Conservation (phyloP, 257 asterid genomes). For the Solanum pinnatisectum region DNA sequence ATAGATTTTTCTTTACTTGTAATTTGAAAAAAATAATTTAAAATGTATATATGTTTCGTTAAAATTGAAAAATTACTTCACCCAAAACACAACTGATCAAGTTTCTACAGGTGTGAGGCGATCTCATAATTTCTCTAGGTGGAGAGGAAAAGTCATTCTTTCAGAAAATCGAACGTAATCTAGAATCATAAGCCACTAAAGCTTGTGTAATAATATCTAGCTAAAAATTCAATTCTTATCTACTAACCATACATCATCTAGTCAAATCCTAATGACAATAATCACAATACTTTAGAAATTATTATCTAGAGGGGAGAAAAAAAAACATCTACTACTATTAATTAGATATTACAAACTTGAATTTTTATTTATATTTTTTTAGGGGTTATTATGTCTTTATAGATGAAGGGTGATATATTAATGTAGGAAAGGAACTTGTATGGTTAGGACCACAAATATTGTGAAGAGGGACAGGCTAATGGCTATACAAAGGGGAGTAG, state of each 20-base stretch:
- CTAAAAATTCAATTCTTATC: no score
- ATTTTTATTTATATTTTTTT: background rate
- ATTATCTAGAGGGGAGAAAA: background rate
- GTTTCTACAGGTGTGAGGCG: rapidly evolving
- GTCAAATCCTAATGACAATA: background rate
- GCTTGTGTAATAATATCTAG: background rate
- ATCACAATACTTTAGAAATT: background rate
- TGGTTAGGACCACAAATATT: conserved; percentile 18
- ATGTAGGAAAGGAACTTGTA: conserved; percentile 1
- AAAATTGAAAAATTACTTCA: background rate
- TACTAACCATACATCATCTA: background rate
- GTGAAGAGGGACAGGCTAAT: background rate
- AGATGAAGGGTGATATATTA: background rate
- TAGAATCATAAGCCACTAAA: background rate
- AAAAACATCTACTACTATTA: background rate
- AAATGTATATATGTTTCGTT: no score
- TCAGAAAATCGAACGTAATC: background rate
- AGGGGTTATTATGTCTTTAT: background rate
- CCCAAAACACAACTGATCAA: no score
- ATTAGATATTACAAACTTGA: background rate
- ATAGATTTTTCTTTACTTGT: background rate
- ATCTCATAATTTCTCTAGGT: background rate
- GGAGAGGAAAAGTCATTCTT: no score
- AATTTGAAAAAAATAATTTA: background rate
- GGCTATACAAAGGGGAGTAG: background rate